phyloP scores from a whole-genome alignment of 345 rosid genomes.

The Crucihimalaya himalaica region DNA sequence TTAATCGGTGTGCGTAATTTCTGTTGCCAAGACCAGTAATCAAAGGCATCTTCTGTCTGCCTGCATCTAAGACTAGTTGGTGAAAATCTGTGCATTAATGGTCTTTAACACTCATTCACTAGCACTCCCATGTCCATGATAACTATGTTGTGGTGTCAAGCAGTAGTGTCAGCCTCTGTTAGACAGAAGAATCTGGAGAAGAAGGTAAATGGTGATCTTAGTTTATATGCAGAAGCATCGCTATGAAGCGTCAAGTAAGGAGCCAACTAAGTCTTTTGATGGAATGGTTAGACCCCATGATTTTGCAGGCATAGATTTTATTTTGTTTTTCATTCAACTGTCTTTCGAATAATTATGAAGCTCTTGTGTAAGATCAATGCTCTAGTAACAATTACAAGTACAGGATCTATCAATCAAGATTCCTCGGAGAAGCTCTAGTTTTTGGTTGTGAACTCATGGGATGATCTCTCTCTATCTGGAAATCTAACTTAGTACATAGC shows the following conservation, averaged over 20 bases:
- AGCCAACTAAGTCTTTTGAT: constrained; percentile 11
- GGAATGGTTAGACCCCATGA: constrained; percentile 30
- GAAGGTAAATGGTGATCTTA: constrained; percentile 27
- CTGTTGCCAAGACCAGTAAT: constrained; percentile 13
- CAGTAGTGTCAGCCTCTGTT: constrained; percentile 12
- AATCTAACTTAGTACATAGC: neutral
- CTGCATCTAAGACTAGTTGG: constrained; percentile 29
- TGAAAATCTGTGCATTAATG: constrained; percentile 17
- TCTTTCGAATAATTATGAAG: constrained; percentile 6
- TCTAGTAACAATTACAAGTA: constrained; percentile 3
- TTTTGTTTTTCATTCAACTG: neutral
- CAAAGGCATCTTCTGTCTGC: constrained; percentile 21
- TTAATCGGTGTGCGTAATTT: constrained; percentile 26
- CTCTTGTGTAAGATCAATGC: constrained; percentile 12
- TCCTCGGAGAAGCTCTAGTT: neutral
- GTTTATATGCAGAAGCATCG: constrained; percentile 12
- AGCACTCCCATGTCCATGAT: constrained; percentile 11
- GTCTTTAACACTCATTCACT: neutral
- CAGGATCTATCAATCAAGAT: neutral
- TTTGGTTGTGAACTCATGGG: constrained; percentile 21
- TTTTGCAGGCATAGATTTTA: constrained; percentile 34
- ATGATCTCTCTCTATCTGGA: neutral
- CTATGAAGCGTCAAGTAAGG: constrained; percentile 21
- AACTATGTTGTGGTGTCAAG: constrained; percentile 18
- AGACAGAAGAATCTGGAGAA: constrained; percentile 11